Evolutionary conservation across 306 rosid species (phyloP).

Genomic region (Biancaea sappan): DNA sequence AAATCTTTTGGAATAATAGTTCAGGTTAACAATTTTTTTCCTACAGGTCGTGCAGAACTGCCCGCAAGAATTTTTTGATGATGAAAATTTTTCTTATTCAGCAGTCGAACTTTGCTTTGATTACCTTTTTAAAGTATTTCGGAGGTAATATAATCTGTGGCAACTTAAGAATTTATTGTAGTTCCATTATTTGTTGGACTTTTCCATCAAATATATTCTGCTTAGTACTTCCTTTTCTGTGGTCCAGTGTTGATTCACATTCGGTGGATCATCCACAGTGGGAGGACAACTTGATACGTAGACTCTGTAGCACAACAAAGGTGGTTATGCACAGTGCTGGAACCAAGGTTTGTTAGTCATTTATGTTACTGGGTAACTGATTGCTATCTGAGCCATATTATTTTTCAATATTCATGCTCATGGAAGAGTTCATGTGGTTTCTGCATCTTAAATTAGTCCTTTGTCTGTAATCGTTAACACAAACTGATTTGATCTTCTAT

Average conservation of each 20-base stretch:
- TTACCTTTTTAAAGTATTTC: constrained; percentile 58
- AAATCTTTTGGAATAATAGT: constrained; percentile 10
- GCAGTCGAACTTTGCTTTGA: constrained; percentile 74
- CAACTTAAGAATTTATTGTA: constrained; percentile 8
- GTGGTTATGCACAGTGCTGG: constrained; percentile 60
- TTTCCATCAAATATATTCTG: constrained; percentile 7
- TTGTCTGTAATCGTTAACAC: background rate
- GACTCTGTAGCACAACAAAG: constrained; percentile 63
- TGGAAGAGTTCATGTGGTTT: constrained; percentile 22
- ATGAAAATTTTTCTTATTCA: constrained; percentile 62
- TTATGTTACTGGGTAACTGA: constrained; percentile 18
- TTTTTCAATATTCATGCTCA: background rate
- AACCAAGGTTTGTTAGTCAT: constrained; percentile 64
- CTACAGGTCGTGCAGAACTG: constrained; percentile 82
- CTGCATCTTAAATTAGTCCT: constrained; percentile 16
- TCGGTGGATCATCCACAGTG: constrained; percentile 43
- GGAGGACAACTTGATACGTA: constrained; percentile 57
- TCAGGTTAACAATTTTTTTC: constrained; percentile 43
- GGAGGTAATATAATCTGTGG: constrained; percentile 49
- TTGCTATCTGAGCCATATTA: constrained; percentile 20
- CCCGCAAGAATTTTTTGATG: constrained; percentile 62
- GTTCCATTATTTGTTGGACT: constrained; percentile 22
- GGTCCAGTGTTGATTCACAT: constrained; percentile 49
- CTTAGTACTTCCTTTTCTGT: constrained; percentile 42
- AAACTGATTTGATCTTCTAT: constrained; percentile 35